phyloP scores from a whole-genome alignment of 495 filamentous ascomycete genomes.

The Daldinia grandis region DNA sequence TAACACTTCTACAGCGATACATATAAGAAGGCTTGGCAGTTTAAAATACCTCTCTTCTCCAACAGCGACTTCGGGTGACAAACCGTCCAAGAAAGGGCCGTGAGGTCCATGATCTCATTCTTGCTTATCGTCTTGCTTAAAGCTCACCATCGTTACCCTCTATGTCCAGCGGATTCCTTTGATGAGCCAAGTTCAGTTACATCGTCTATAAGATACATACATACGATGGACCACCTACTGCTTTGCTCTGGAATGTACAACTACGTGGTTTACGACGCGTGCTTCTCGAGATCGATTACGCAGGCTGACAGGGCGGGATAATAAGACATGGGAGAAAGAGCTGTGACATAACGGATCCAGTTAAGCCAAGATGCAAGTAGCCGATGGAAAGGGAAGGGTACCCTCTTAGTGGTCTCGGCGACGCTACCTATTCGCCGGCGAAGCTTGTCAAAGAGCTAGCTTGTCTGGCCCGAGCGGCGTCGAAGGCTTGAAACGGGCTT shows the following conservation, averaged over 20 bases:
- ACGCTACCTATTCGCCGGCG: constrained; percentile 8
- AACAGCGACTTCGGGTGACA: constrained; percentile 23
- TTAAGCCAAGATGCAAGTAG: neutral
- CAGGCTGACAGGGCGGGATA: neutral
- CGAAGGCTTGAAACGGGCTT: constrained; percentile 11
- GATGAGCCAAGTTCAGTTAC: neutral
- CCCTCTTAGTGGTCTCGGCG: neutral
- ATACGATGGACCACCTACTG: neutral
- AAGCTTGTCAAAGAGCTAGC: constrained; percentile 15
- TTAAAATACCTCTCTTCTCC: constrained; percentile 21
- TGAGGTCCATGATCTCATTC: constrained; percentile 10
- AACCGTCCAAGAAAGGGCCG: neutral
- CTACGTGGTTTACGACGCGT: neutral
- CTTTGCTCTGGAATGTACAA: neutral
- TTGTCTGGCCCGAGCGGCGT: constrained; percentile 16
- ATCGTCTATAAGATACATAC: neutral
- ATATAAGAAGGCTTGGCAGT: constrained; percentile 21
- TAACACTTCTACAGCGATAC: constrained; percentile 6
- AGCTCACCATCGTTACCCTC: neutral
- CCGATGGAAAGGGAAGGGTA: neutral
- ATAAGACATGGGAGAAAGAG: neutral
- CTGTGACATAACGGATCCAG: neutral
- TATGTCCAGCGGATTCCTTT: neutral
- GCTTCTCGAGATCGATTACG: neutral
- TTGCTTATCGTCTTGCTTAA: neutral